Evolutionary conservation across 352 stramenopile species (phyloP).

Genomic region (Globisporangium iwayamae): DNA sequence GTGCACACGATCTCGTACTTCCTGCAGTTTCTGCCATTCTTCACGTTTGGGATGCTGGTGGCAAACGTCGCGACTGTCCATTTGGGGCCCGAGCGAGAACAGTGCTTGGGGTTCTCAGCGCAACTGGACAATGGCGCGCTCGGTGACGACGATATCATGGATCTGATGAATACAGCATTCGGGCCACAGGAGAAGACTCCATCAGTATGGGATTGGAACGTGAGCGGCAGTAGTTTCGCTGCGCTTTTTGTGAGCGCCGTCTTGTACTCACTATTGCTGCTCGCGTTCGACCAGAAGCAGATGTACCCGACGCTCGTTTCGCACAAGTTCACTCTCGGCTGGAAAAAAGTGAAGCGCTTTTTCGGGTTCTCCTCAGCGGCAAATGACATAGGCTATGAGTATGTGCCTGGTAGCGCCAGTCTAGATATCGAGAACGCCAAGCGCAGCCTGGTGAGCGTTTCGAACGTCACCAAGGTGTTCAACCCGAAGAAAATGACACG

Average conservation of each 20-base stretch:
- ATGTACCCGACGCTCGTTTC: conserved; percentile 67
- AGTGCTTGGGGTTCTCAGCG: conserved; percentile 32
- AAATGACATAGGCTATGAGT: neutral
- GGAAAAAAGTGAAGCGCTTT: conserved; percentile 18
- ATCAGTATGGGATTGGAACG: conserved; percentile 51
- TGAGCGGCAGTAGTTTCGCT: conserved; percentile 37
- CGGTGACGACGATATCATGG: conserved; percentile 10
- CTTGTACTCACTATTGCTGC: conserved; percentile 47
- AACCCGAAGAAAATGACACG: conserved; percentile 39
- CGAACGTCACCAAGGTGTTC: conserved; percentile 60
- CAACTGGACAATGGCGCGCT: neutral
- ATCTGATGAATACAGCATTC: conserved; percentile 23
- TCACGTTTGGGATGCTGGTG: conserved; percentile 44
- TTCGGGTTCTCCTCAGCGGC: neutral
- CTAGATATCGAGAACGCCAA: conserved; percentile 22
- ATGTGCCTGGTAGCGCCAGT: neutral
- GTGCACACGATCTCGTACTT: conserved; percentile 36
- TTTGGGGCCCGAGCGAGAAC: conserved; percentile 32
- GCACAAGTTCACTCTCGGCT: conserved; percentile 24
- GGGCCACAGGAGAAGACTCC: conserved; percentile 15
- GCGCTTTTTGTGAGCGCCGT: conserved; percentile 38
- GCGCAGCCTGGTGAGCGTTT: conserved; percentile 45
- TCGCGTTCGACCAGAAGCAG: conserved; percentile 56
- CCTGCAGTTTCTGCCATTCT: conserved; percentile 59
- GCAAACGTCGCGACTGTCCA: conserved; percentile 54